Conservation (phyloP, 257 asterid genomes). For the Vinca minor region DNA sequence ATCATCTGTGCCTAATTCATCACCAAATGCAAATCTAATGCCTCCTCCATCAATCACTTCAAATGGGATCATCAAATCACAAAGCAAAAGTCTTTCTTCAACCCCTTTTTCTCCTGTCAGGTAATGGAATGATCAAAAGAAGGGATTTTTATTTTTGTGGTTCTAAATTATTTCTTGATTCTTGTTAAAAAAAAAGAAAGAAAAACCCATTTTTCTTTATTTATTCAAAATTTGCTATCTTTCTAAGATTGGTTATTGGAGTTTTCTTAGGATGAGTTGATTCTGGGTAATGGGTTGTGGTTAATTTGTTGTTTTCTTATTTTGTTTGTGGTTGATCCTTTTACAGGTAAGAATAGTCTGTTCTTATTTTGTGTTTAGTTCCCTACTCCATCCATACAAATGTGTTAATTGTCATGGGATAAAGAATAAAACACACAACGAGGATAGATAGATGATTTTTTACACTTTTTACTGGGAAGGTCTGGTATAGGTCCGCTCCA, state of each 20-base stretch:
- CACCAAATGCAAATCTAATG: conserved; percentile 17
- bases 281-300: not conserved
- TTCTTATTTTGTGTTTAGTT: no score
- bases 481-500: no score
- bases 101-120: conserved; percentile 21
- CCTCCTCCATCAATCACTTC: conserved; percentile 19
- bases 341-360: no score
- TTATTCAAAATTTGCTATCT: not conserved
- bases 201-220: not conserved
- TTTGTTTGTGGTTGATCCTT: conserved; percentile 10
- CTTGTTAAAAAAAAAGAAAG: not conserved
- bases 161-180: no score
- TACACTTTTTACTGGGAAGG: no score
- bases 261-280: not conserved
- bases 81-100: conserved; percentile 10
- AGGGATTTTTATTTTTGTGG: no score
- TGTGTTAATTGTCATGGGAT: no score
- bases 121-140: no score
- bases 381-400: no score
- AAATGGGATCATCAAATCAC: conserved; percentile 17
- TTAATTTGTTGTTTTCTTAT: conserved; percentile 1
- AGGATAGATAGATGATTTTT: no score
- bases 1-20: conserved; percentile 13
- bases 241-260: not conserved
- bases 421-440: no score